Evolutionary conservation across 2,329 filamentous ascomycete genomes (phyloP).

Genomic region (Colletotrichum eremochloae): DNA sequence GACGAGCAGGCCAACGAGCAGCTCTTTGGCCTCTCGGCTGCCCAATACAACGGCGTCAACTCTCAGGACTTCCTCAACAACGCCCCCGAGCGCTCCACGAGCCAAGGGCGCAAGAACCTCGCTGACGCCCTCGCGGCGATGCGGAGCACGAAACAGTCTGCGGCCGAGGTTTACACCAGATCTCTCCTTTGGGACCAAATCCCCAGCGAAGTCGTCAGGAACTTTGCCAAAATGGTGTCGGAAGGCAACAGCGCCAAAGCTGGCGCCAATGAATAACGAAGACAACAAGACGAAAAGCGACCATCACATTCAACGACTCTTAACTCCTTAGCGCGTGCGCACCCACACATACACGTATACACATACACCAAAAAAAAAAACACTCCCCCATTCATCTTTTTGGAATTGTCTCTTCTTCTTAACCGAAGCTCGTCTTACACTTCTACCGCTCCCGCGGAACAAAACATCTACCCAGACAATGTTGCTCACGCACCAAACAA

Average conservation of each 20-base stretch:
- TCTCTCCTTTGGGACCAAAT: conserved; percentile 96
- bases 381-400: conserved; percentile 17
- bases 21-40: conserved; percentile 85
- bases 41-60: conserved; percentile 89
- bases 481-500: conserved; percentile 64
- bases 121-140: conserved; percentile 85
- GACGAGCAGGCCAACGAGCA: conserved; percentile 91
- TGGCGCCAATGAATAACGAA: conserved; percentile 54
- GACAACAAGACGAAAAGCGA: conserved; percentile 45
- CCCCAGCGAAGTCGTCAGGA: conserved; percentile 88
- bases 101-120: conserved; percentile 78
- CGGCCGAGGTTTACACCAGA: conserved; percentile 91
- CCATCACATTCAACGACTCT: conserved; percentile 35
- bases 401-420: conserved; percentile 37
- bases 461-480: conserved; percentile 50
- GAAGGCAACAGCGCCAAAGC: conserved; percentile 72
- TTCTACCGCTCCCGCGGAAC: conserved; percentile 50
- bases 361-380: conserved; percentile 12
- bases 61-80: conserved; percentile 79
- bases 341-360: not conserved
- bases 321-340: conserved; percentile 33
- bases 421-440: conserved; percentile 45
- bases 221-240: conserved; percentile 92
- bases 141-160: conserved; percentile 79
- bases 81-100: conserved; percentile 65